phyloP scores from a whole-genome alignment of 2,329 filamentous ascomycete genomes.

The Beauveria varroae region DNA sequence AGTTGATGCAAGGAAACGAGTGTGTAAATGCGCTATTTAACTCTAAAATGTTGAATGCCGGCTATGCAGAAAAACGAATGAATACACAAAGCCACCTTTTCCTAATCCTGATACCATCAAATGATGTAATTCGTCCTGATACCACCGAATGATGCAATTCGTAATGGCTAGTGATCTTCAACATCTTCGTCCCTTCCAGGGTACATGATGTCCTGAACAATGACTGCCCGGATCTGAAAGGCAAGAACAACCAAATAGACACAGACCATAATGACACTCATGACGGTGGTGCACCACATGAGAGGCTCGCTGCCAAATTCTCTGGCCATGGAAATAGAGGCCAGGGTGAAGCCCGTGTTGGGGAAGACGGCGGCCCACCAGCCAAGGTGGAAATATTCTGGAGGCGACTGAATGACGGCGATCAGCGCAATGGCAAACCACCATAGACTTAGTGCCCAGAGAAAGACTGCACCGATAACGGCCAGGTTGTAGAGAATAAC shows the following conservation, averaged over 20 bases:
- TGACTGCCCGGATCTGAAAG: slow-evolving; percentile 38
- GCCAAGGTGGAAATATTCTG: slow-evolving; percentile 49
- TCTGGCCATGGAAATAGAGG: slow-evolving; percentile 46
- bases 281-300: slow-evolving; percentile 40
- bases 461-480: slow-evolving; percentile 43
- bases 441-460: slow-evolving; percentile 58
- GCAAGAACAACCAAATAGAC: slow-evolving; percentile 38
- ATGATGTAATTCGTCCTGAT: not conserved
- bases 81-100: not conserved
- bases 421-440: slow-evolving; percentile 41
- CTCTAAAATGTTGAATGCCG: not conserved
- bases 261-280: slow-evolving; percentile 38
- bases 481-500: slow-evolving; percentile 38
- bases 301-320: slow-evolving; percentile 38
- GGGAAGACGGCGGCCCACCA: slow-evolving; percentile 61
- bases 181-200: slow-evolving; percentile 48
- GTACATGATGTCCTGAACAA: slow-evolving; percentile 48
- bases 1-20: not conserved
- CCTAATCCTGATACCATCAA: not conserved
- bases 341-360: slow-evolving; percentile 52
- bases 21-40: not conserved
- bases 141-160: too few relatives aligned
- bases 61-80: slow-evolving; percentile 3
- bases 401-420: slow-evolving; percentile 28
- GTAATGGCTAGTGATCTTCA: slow-evolving; percentile 26